phyloP scores from a whole-genome alignment of 2,329 filamentous ascomycete genomes.

The Penicillium griseofulvum region DNA sequence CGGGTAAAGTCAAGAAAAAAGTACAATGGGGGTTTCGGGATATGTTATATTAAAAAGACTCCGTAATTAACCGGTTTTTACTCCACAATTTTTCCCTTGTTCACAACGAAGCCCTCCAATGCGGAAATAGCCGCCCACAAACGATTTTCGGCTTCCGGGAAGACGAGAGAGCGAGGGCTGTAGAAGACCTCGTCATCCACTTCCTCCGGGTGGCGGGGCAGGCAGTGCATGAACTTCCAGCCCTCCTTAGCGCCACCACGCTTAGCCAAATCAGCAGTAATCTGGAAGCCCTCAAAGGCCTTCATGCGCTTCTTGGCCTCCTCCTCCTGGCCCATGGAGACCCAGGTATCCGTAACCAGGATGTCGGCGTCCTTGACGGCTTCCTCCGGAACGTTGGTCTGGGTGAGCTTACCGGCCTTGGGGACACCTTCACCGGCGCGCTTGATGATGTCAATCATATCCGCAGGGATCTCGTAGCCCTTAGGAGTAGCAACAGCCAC shows the following conservation, averaged over 20 bases:
- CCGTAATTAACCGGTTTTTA: constrained; percentile 8
- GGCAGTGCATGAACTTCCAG: constrained; percentile 99
- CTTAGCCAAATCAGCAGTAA: constrained; percentile 80
- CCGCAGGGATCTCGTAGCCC: constrained; percentile 75
- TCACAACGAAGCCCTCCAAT: constrained; percentile 88
- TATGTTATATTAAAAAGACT: not conserved
- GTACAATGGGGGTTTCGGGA: not conserved
- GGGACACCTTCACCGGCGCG: constrained; percentile 58
- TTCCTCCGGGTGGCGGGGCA: constrained; percentile 89
- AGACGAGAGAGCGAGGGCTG: constrained; percentile 78
- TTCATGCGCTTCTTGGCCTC: constrained; percentile 74
- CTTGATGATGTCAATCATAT: constrained; percentile 71
- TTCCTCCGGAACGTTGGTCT: constrained; percentile 79
- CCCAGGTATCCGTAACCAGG: constrained; percentile 95
- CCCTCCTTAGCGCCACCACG: constrained; percentile 79
- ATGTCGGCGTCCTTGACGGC: constrained; percentile 82
- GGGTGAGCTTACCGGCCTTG: constrained; percentile 64
- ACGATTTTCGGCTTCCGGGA: constrained; percentile 90
- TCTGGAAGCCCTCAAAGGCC: constrained; percentile 86
- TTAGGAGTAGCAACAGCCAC: constrained; percentile 82
- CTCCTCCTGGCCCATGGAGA: constrained; percentile 95
- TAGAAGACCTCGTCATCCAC: constrained; percentile 96
- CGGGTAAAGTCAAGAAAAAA: not conserved
- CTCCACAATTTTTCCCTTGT: constrained; percentile 71
- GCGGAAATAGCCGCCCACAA: constrained; percentile 87